Evolutionary conservation across 2,329 filamentous ascomycete species (phyloP).

Genomic region (Claviceps monticola): DNA sequence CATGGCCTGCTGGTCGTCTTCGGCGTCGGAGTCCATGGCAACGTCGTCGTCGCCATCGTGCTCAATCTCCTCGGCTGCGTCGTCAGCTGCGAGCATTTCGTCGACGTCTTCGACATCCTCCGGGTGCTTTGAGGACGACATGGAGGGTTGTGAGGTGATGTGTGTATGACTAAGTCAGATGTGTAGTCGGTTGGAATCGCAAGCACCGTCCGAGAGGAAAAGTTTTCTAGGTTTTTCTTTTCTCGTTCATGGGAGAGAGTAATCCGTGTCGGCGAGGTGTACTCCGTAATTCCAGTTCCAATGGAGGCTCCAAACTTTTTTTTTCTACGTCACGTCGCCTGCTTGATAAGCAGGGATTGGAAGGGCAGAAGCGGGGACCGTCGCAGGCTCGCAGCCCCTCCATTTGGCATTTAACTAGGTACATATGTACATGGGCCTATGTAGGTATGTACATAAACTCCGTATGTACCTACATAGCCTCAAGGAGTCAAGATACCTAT

Average conservation of each 20-base stretch:
- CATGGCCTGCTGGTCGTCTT: constrained; percentile 34
- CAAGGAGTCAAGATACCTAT: too few species aligned
- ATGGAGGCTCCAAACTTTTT: background rate
- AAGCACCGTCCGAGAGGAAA: background rate
- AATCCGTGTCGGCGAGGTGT: background rate
- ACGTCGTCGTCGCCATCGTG: constrained; percentile 59
- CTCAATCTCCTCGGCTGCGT: constrained; percentile 21
- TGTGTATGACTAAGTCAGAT: background rate
- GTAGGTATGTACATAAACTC: too few species aligned
- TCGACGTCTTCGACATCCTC: constrained; percentile 14
- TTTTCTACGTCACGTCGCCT: background rate
- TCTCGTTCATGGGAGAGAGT: too few species aligned
- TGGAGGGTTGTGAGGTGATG: constrained; percentile 8
- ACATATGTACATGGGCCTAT: too few species aligned
- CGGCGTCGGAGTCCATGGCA: constrained; percentile 60
- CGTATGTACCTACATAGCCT: too few species aligned
- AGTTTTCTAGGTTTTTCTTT: background rate
- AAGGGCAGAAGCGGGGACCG: background rate
- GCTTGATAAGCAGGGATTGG: constrained; percentile 9
- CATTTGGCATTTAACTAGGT: background rate
- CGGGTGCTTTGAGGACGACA: constrained; percentile 17
- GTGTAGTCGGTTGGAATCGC: background rate
- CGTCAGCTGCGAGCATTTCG: constrained; percentile 6
- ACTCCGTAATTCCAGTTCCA: background rate
- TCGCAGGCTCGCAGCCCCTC: too few species aligned